Evolutionary conservation across 768 basidiomycete species (phyloP), one percentile per base, ranked within the genome.

Genomic region (Termitomyces sp.): DNA sequence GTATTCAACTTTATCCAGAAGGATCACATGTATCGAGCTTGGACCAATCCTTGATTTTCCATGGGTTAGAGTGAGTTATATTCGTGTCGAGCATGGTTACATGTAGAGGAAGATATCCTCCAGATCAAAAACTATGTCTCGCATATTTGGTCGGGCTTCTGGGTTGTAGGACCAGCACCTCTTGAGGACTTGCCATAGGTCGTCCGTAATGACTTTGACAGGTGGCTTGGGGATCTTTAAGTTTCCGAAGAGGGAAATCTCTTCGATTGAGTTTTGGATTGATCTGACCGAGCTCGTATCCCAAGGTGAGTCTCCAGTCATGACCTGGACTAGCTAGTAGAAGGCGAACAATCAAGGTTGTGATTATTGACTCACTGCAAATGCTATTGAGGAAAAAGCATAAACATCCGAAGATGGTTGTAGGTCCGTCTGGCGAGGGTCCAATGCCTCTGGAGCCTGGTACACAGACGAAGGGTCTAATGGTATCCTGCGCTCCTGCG

Each of bases 321-420:
- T 44, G 7, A 64, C 54, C 63, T 64, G 24, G 1, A 12, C 7
- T 20, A 18, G 4, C 31, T 7, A 32, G 52, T 34, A 26, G 16
- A 37, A 47, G 39, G 16, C 2, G 4, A 14, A 24, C 5, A 36
- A 5, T 13, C 2, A 31, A 12, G 4, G 2, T 27, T 7, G 16
- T 12, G 14, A 44, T 20, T 8, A 22, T 41, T 34, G 31, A 39
- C 61, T 57, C 27, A 65, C 64, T 0, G 64, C 48, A 14, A 58
- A 61, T 0, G 57, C 46, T 1, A 46, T 58, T 3, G 59, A 57
- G 2, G 51, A 58, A 22, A 63, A 57, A 1, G 64, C 58, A 26
- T 60, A 61, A 0, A 63, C 58, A 43, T 63, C 64, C 1, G 58
- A 57, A 4, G 60, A 20, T 29, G 60, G 57, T 5, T n/a, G n/a